Evolutionary conservation across 371 early-diverging fungal genomes (phyloP).

Genomic region (Mortierella polycephala): DNA sequence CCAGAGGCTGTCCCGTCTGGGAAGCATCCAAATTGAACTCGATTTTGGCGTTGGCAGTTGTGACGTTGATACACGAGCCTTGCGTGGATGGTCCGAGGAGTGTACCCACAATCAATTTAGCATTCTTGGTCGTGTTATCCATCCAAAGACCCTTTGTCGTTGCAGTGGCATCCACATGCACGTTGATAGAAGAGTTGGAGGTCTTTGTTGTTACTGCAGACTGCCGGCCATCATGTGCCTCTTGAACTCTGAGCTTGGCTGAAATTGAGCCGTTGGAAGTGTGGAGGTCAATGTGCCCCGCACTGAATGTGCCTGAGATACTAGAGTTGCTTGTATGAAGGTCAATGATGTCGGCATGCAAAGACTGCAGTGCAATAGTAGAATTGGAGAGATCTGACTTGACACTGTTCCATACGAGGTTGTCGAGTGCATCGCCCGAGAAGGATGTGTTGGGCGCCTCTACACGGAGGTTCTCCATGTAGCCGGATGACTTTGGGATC

Average conservation of each 20-base stretch:
- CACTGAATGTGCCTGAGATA: conserved; percentile 29
- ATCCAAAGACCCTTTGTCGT: conserved; percentile 26
- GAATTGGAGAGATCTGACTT: conserved; percentile 23
- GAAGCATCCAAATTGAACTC: conserved; percentile 51
- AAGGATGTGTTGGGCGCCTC: conserved; percentile 43
- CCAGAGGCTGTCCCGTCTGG: conserved; percentile 36
- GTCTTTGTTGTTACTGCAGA: conserved; percentile 24
- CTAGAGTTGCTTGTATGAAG: conserved; percentile 34
- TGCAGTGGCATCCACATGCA: conserved; percentile 43
- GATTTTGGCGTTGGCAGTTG: conserved; percentile 29
- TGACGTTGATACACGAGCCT: conserved; percentile 17
- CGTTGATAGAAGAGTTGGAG: conserved; percentile 19
- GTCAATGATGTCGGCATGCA: conserved; percentile 32
- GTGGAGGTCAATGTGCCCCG: conserved; percentile 24
- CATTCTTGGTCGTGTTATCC: conserved; percentile 39
- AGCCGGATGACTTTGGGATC: conserved; percentile 22
- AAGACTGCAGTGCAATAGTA: conserved; percentile 29
- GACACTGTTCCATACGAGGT: conserved; percentile 22
- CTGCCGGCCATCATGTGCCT: conserved; percentile 20
- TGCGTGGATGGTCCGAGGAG: conserved; percentile 23
- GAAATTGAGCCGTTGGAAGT: conserved; percentile 38
- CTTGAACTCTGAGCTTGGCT: conserved; percentile 26
- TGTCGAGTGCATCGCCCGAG: conserved; percentile 25
- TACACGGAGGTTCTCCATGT: conserved; percentile 25
- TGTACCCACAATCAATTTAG: conserved; percentile 31